phyloP scores from a whole-genome alignment of 352 stramenopile genomes.

The Globisporangium irregulare region DNA sequence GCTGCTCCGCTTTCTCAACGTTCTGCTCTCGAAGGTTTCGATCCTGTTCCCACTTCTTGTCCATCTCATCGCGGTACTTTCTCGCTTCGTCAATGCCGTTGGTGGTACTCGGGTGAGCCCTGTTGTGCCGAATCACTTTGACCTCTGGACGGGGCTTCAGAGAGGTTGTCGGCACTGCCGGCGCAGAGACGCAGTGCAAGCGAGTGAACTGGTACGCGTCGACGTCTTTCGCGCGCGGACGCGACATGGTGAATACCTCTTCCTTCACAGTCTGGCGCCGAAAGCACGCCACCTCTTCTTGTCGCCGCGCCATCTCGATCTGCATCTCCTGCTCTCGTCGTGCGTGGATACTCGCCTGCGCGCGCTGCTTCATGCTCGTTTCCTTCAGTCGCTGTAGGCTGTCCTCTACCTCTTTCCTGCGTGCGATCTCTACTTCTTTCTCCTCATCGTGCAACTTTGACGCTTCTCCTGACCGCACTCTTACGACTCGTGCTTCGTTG shows the following conservation, averaged over 20 bases:
- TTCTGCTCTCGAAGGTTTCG: conserved; percentile 34
- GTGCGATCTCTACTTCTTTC: conserved; percentile 21
- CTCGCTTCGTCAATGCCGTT: conserved; percentile 41
- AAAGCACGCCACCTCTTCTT: conserved; percentile 28
- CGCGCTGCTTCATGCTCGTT: conserved; percentile 37
- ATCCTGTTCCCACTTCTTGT: conserved; percentile 35
- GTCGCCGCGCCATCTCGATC: conserved; percentile 22
- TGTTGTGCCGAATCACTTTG: conserved; percentile 60
- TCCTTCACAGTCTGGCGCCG: conserved; percentile 24
- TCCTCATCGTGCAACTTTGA: conserved; percentile 25
- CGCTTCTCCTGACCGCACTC: conserved; percentile 34
- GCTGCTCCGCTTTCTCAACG: conserved; percentile 26
- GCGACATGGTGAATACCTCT: conserved; percentile 43
- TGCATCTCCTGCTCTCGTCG: conserved; percentile 34
- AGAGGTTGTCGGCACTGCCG: conserved; percentile 1
- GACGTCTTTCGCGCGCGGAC: conserved; percentile 38
- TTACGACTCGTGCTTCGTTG: conserved; percentile 31
- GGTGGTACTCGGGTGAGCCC: conserved; percentile 24
- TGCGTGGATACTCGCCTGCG: conserved; percentile 36
- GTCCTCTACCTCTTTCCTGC: conserved; percentile 34
- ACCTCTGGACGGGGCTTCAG: conserved; percentile 21
- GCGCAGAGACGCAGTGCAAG: conserved; percentile 35
- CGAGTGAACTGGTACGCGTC: conserved; percentile 53
- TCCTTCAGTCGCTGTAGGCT: conserved; percentile 46
- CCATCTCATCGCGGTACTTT: conserved; percentile 38